phyloP scores from a whole-genome alignment of 2,329 filamentous ascomycete species.

The Aaosphaeria arxii region DNA sequence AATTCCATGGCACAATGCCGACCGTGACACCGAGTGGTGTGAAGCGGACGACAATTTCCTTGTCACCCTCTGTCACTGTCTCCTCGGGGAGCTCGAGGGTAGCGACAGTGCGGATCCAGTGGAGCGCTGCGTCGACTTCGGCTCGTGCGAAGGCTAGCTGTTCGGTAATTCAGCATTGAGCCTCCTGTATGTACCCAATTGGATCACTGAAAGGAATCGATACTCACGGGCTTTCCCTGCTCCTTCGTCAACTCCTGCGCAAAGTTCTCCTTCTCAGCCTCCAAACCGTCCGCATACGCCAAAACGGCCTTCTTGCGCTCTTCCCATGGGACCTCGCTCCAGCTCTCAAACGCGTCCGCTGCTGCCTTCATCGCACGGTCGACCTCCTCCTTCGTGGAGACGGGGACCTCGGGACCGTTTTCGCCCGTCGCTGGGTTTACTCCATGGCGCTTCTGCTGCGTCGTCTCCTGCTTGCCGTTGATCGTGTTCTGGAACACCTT shows the following conservation, averaged over 20 bases:
- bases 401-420: slow-evolving; percentile 45
- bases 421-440: slow-evolving; percentile 50
- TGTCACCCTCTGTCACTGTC: background rate
- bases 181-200: too few relatives aligned
- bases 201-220: too few relatives aligned
- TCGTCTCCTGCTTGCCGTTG: slow-evolving; percentile 43
- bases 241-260: slow-evolving; percentile 10
- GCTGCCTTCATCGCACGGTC: slow-evolving; percentile 43
- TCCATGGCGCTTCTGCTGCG: slow-evolving; percentile 40
- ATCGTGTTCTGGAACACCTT: slow-evolving; percentile 40
- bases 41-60: background rate
- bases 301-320: slow-evolving; percentile 11
- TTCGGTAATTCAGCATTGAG: background rate
- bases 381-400: slow-evolving; percentile 45
- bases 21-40: background rate
- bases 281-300: slow-evolving; percentile 11
- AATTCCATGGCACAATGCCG: slow-evolving; percentile 45
- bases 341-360: slow-evolving; percentile 40
- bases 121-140: background rate
- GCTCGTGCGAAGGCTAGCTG: background rate
- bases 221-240: slow-evolving; percentile 15
- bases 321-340: slow-evolving; percentile 23
- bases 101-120: background rate
- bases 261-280: slow-evolving; percentile 9
- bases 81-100: background rate